Evolutionary conservation across 2,329 filamentous ascomycete genomes (phyloP).

Genomic region (Fusarium illudens): DNA sequence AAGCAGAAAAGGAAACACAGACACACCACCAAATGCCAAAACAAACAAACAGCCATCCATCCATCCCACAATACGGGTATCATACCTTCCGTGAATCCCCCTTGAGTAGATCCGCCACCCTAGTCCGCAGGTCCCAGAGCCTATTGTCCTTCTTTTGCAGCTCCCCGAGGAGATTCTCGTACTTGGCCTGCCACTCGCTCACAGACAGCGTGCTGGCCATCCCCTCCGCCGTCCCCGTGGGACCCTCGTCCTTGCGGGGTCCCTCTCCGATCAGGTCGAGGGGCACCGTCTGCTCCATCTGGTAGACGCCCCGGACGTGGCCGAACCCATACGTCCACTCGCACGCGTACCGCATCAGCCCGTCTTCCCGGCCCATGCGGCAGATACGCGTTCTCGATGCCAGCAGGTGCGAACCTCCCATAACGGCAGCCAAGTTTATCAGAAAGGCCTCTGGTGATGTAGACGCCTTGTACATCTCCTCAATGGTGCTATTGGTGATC

Average conservation of each 20-base stretch:
- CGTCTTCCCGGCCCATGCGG: conserved; percentile 53
- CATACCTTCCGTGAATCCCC: conserved; percentile 24
- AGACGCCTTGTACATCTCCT: conserved; percentile 61
- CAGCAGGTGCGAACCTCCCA: conserved; percentile 62
- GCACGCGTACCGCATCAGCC: conserved; percentile 58
- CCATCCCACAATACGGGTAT: conserved; percentile 22
- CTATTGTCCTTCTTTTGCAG: conserved; percentile 67
- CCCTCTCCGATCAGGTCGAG: conserved; percentile 53
- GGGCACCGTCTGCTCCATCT: conserved; percentile 59
- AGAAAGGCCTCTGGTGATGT: conserved; percentile 64
- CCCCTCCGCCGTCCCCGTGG: conserved; percentile 26
- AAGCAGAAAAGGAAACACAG: conserved; percentile 4
- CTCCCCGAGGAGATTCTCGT: conserved; percentile 65
- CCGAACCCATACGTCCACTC: conserved; percentile 66
- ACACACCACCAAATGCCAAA: not conserved
- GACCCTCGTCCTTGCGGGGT: conserved; percentile 33
- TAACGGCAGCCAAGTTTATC: conserved; percentile 66
- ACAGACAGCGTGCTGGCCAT: conserved; percentile 40
- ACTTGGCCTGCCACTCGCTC: conserved; percentile 61
- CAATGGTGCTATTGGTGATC: conserved; percentile 62
- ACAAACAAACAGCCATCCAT: not conserved
- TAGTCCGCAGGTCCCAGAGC: conserved; percentile 54
- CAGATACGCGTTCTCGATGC: conserved; percentile 52
- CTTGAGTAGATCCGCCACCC: conserved; percentile 52
- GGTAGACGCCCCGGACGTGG: conserved; percentile 60